A percentile compares a stretch with the other conserved stretches of the same genome.
Conservation (phyloP, 805 yeast genomes). For the Ogataea methylovora region DNA sequence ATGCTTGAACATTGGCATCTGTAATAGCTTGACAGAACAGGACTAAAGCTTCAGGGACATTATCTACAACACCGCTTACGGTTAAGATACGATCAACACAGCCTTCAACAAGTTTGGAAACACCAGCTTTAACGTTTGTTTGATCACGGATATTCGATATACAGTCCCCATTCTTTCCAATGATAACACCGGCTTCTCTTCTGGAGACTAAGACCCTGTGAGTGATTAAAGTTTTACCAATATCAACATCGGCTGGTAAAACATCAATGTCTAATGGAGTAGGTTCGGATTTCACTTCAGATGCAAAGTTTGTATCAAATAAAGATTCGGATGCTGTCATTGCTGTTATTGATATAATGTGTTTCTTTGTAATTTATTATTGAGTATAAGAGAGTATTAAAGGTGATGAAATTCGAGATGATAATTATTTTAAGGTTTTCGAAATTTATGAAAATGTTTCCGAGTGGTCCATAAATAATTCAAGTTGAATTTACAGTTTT, state of each 20-base stretch:
- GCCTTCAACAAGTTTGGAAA: conserved; percentile 72
- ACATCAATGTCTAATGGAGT: conserved; percentile 3
- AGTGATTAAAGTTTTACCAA: conserved; percentile 24
- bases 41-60: conserved; percentile 62
- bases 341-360: no score
- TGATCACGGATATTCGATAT: conserved; percentile 69
- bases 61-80: conserved; percentile 63
- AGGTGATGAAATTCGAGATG: no score
- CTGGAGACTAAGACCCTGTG: conserved; percentile 65
- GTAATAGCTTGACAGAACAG: conserved; percentile 61
- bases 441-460: no score
- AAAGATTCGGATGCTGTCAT: conserved; percentile 22
- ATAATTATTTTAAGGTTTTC: no score
- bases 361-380: no score
- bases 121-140: conserved; percentile 79
- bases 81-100: conserved; percentile 79
- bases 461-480: no score
- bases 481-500: no score
- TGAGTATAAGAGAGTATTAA: no score
- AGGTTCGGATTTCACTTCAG: conserved; percentile 8
- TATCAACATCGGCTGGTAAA: conserved; percentile 17
- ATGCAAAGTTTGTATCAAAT: conserved; percentile 22
- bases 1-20: conserved; percentile 28
- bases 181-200: conserved; percentile 84
- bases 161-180: conserved; percentile 77